Conservation (phyloP, 2,329 filamentous ascomycete genomes). For the Exophiala calicioides region DNA sequence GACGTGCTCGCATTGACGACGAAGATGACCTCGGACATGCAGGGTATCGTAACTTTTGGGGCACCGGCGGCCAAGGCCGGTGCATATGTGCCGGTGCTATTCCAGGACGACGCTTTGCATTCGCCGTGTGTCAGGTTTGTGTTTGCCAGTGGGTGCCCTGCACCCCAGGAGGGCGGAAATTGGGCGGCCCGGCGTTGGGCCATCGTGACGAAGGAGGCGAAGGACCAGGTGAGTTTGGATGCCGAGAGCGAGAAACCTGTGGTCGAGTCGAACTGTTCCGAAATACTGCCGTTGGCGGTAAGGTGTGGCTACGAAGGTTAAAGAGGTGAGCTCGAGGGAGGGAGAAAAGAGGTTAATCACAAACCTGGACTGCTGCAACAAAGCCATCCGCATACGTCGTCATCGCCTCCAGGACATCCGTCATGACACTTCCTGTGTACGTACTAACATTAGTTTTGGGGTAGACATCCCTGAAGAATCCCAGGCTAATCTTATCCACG, state of each 20-base stretch:
- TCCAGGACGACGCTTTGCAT: constrained; percentile 25
- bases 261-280: constrained; percentile 44
- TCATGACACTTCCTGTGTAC: constrained; percentile 56
- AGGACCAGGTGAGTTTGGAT: constrained; percentile 49
- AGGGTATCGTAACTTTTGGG: constrained; percentile 18
- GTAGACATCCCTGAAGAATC: constrained; percentile 70
- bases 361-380: constrained; percentile 42
- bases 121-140: constrained; percentile 15
- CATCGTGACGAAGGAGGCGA: constrained; percentile 43
- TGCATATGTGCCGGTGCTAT: constrained; percentile 28
- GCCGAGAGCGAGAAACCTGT: constrained; percentile 42
- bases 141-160: constrained; percentile 15
- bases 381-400: constrained; percentile 63
- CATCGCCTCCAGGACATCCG: constrained; percentile 57
- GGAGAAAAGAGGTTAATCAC: constrained; percentile 8
- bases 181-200: constrained; percentile 25
- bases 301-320: constrained; percentile 43
- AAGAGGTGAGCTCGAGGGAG: neutral
- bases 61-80: constrained; percentile 26
- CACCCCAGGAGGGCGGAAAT: constrained; percentile 31
- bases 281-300: constrained; percentile 56
- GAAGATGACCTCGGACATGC: constrained; percentile 27
- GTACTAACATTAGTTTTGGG: constrained; percentile 61
- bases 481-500: constrained; percentile 64
- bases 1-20: constrained; percentile 18